Base-by-base conservation (phyloP, 495 filamentous ascomycete species). In the Lentithecium fluviatile region DNA sequence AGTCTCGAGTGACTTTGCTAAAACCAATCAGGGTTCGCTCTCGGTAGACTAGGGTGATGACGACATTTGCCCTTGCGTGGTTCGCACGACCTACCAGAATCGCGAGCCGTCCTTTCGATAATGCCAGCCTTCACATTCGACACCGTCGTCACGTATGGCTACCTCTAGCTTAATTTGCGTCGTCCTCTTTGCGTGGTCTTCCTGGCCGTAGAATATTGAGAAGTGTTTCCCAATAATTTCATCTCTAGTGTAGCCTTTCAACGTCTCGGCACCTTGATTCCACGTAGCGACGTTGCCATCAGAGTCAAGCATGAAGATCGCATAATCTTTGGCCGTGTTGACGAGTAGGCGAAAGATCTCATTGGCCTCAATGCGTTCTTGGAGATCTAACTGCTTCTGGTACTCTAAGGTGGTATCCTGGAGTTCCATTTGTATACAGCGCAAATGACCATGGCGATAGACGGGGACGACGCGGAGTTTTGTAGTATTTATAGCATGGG, bases 21-120 rank as follows among this genome's bases (percentile, higher is more conserved):
- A 85, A 87, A 23, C 84, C 84, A 17, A 86, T 76, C 58, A 85
- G 82, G 21, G 77, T 77, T 79, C 80, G 40, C 78, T 73, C 47
- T 80, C 76, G n/a, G 52, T 81, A 82, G 43, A 86, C 76, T 5
- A 83, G 76, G 1, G 84, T 84, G 73, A 87, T 85, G 69, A 82
- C 76, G 24, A 87, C 84, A 60, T 85, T 86, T 34, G 84, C 84
- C n/a, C n/a, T n/a, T n/a, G n/a, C n/a, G n/a, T n/a, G n/a, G n/a
- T n/a, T n/a, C n/a, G n/a, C n/a, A n/a, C n/a, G n/a, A n/a, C n/a
- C n/a, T n/a, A n/a, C 84, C 84, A 87, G 68, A 87, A 87, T 15
- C 80, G 77, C 4, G 68, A 75, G 2, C 83, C 83, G 67, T 87
- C 83, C 62, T 82, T 81, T 6, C 78, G 78, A 64, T 85, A 85